A percentile compares a stretch with the other conserved stretches of the same genome.
These are phyloP conservation scores for Talaromyces sp. DNA, from an alignment of 2,329 filamentous ascomycete species.

Conservation along the genomic window DNA sequence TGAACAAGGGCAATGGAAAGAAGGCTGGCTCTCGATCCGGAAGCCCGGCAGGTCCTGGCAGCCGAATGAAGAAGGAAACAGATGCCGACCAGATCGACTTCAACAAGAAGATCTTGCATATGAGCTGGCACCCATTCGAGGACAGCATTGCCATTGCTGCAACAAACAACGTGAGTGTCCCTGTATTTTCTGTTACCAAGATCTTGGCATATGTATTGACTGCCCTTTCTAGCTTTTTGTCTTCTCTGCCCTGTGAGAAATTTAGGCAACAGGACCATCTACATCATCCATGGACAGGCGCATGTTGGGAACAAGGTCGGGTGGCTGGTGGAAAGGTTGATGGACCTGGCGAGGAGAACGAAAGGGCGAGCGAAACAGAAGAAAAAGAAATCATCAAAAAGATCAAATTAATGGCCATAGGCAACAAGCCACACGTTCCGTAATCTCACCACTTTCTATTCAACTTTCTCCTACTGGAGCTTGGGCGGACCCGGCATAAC, in stretches of 20 bases:
- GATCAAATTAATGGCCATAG: slow-evolving; percentile 24
- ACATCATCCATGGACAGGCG: slow-evolving; percentile 26
- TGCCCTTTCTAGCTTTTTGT: slow-evolving; percentile 66
- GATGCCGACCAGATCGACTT: slow-evolving; percentile 99
- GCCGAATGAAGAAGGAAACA: slow-evolving; percentile 97
- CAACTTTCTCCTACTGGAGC: not conserved
- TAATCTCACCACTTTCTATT: slow-evolving; percentile 27
- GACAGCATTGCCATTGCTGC: slow-evolving; percentile 99
- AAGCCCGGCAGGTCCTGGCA: slow-evolving; percentile 84
- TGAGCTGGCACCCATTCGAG: slow-evolving; percentile 99
- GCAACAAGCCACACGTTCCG: slow-evolving; percentile 26
- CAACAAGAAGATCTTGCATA: slow-evolving; percentile 99
- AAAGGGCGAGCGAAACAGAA: not conserved
- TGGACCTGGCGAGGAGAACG: slow-evolving; percentile 20
- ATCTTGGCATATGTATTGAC: slow-evolving; percentile 16
- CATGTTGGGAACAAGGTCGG: slow-evolving; percentile 22
- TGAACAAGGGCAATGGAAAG: slow-evolving; percentile 80
- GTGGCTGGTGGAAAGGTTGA: slow-evolving; percentile 20
- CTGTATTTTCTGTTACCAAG: not conserved
- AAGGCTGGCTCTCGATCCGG: slow-evolving; percentile 85
- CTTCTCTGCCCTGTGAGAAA: slow-evolving; percentile 69
- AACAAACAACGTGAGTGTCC: slow-evolving; percentile 89
- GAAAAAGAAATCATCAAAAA: slow-evolving; percentile 6
- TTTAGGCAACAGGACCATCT: slow-evolving; percentile 19
- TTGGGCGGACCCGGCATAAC: not conserved